phyloP scores from a whole-genome alignment of 208 protist species.

The Acanthamoeba pearcei region DNA sequence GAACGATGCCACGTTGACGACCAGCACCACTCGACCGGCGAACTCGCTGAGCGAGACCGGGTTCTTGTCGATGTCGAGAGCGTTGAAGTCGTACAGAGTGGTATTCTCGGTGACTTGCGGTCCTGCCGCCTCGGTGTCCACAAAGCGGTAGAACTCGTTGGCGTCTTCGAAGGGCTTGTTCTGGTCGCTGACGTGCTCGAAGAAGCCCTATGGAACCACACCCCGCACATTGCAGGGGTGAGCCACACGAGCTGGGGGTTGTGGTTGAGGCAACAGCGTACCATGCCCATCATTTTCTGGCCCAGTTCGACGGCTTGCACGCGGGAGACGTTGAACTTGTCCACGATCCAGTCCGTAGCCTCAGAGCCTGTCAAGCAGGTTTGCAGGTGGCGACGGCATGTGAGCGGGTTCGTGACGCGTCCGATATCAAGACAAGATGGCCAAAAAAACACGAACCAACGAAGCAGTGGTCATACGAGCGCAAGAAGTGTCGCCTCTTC shows the following conservation, averaged over 20 bases:
- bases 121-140: neutral
- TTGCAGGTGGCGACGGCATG: neutral
- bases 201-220: neutral
- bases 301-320: conserved; percentile 27
- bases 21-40: conserved; percentile 33
- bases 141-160: conserved; percentile 57
- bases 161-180: conserved; percentile 20
- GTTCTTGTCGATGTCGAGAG: conserved; percentile 53
- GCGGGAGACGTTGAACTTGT: conserved; percentile 39
- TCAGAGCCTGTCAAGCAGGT: conserved; percentile 17
- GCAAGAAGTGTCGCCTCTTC: conserved; percentile 46
- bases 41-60: conserved; percentile 41
- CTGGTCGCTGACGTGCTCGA: conserved; percentile 1
- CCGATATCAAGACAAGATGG: too few relatives aligned
- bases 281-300: conserved; percentile 23
- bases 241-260: too few relatives aligned
- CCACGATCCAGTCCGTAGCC: conserved; percentile 3
- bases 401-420: neutral
- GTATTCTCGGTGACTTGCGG: conserved; percentile 23
- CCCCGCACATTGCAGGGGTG: neutral
- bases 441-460: neutral
- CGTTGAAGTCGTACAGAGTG: conserved; percentile 59
- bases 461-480: conserved; percentile 24
- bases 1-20: conserved; percentile 75
- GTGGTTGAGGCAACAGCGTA: neutral